These are phyloP conservation scores for Tephrocybe sp. DNA, from an alignment of 768 basidiomycete genomes.

Conservation along the genomic window DNA sequence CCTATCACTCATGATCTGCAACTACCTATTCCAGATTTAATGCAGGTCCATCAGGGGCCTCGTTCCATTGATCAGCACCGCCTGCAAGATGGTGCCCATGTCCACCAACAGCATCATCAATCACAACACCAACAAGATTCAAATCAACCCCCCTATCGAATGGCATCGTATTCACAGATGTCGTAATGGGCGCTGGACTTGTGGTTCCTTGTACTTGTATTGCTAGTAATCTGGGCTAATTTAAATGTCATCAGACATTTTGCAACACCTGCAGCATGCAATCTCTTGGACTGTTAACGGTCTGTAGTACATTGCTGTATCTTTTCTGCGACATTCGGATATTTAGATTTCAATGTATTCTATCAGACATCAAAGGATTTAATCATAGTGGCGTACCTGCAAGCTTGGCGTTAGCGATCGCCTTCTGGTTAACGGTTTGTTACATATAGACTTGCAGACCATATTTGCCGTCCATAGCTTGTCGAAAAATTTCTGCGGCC, in stretches of 20 bases:
- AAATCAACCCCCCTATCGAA: constrained; percentile 29
- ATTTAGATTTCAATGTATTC: too few species aligned
- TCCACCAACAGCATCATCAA: constrained; percentile 18
- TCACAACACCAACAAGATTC: constrained; percentile 2
- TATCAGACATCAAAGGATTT: too few species aligned
- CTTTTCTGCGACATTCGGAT: too few species aligned
- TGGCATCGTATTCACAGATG: constrained; percentile 44
- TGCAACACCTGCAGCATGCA: constrained; percentile 11
- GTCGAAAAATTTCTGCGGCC: too few species aligned
- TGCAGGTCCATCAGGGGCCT: constrained; percentile 35
- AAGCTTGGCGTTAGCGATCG: too few species aligned
- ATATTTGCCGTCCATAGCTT: too few species aligned
- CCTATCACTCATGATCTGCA: constrained; percentile 48
- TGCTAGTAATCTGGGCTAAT: constrained; percentile 18
- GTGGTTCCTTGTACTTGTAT: constrained; percentile 1
- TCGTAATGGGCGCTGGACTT: constrained; percentile 31
- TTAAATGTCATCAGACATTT: constrained; percentile 9
- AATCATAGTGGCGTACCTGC: neutral
- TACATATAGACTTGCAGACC: too few species aligned
- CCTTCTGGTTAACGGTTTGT: too few species aligned
- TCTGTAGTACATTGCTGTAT: neutral
- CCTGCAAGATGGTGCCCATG: constrained; percentile 27
- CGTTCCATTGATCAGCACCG: constrained; percentile 45
- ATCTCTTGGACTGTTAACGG: constrained; percentile 3
- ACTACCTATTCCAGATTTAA: constrained; percentile 43